Conservation (phyloP, 2,329 filamentous ascomycete genomes). For the Coniochaeta pulveracea region DNA sequence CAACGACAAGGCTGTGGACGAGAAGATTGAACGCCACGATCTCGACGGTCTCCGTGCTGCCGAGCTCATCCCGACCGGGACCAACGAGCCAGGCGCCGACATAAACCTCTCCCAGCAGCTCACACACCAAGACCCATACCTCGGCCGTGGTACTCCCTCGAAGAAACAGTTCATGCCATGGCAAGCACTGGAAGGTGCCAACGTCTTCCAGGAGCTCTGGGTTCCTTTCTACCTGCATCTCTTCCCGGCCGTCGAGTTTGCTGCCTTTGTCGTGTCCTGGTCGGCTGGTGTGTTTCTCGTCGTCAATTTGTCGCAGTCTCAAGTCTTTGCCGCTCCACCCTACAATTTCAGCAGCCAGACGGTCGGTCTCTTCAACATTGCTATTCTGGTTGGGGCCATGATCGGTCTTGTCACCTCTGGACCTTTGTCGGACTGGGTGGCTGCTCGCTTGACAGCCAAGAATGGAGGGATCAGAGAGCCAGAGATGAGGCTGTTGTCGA, state of each 20-base stretch:
- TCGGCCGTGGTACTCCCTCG: constrained; percentile 42
- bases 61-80: constrained; percentile 7
- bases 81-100: constrained; percentile 5
- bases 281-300: constrained; percentile 29
- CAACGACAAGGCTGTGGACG: not conserved
- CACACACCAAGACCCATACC: constrained; percentile 37
- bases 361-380: constrained; percentile 37
- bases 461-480: constrained; percentile 35
- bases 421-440: constrained; percentile 31
- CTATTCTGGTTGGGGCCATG: constrained; percentile 26
- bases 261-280: constrained; percentile 50
- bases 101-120: constrained; percentile 17
- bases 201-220: constrained; percentile 42
- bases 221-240: constrained; percentile 50
- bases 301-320: constrained; percentile 46
- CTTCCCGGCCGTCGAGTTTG: constrained; percentile 52
- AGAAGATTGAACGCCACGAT: not conserved
- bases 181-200: constrained; percentile 30
- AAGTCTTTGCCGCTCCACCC: constrained; percentile 27
- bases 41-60: not conserved
- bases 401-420: constrained; percentile 29
- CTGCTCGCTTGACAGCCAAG: constrained; percentile 22
- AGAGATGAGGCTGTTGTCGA: constrained; percentile 33
- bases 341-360: constrained; percentile 28
- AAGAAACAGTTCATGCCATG: constrained; percentile 44